phyloP scores from a whole-genome alignment of 345 rosid species.

The Luvunga scandens region DNA sequence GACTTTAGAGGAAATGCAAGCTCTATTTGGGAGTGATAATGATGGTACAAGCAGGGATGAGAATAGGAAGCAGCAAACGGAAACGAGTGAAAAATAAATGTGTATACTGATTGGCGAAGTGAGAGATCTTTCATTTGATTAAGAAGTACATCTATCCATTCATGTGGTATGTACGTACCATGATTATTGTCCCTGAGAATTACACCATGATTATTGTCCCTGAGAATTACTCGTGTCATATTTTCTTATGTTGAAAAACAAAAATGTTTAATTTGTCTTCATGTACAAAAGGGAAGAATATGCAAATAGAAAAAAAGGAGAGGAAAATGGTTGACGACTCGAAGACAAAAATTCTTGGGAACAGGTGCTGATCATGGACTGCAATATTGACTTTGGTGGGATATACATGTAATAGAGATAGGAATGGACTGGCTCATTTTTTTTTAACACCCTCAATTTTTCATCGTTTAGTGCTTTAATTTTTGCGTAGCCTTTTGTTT shows the following conservation, averaged over 20 bases:
- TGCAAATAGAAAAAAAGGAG: not conserved
- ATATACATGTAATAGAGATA: not conserved
- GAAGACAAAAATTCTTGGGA: conserved; percentile 3
- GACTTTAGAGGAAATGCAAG: conserved; percentile 50
- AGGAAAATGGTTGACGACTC: not conserved
- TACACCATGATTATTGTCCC: not conserved
- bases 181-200: not conserved
- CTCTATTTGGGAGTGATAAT: conserved; percentile 41
- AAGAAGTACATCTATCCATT: not conserved
- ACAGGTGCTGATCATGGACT: not conserved
- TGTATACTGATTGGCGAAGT: not conserved
- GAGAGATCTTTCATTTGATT: not conserved
- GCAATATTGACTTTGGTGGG: not conserved
- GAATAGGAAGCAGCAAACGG: not conserved
- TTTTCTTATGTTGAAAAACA: not conserved
- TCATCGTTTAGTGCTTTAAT: not conserved
- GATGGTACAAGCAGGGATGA: not conserved
- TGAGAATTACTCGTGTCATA: not conserved
- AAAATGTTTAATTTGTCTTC: not conserved
- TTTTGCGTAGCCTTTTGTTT: not conserved
- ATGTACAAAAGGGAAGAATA: not conserved
- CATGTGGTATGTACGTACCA: not conserved
- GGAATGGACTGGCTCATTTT: not conserved
- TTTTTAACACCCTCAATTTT: too few species aligned
- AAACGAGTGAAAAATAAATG: too few species aligned